Conservation (phyloP, 1,284 basidiomycete species). For the Tilletia indica region DNA sequence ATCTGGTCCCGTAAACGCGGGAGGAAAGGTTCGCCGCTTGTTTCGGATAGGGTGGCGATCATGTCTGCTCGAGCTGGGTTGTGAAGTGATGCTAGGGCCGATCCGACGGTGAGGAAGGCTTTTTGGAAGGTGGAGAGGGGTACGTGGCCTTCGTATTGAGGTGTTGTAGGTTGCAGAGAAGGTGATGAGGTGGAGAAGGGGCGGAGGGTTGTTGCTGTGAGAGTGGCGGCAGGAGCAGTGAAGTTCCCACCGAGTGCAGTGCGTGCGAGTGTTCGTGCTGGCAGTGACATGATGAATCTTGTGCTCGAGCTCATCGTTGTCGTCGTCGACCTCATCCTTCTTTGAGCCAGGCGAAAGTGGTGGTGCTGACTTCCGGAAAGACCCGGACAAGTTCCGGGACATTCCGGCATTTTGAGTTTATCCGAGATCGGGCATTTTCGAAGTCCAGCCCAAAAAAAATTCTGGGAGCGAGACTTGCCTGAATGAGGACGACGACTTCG, state of each 20-base stretch:
- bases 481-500: too few species aligned
- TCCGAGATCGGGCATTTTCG: too few species aligned
- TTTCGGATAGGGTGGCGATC: conserved; percentile 87
- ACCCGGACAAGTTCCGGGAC: too few species aligned
- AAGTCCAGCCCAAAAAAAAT: too few species aligned
- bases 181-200: neutral
- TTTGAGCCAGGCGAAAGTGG: too few species aligned
- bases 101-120: conserved; percentile 74
- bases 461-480: too few species aligned
- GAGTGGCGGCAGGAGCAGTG: neutral
- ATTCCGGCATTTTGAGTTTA: too few species aligned
- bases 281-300: neutral
- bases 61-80: conserved; percentile 85
- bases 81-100: conserved; percentile 76
- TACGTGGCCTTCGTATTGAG: conserved; percentile 18
- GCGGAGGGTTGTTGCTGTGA: neutral
- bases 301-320: neutral
- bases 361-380: too few species aligned
- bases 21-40: conserved; percentile 79
- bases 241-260: too few species aligned
- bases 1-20: conserved; percentile 75
- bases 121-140: conserved; percentile 12
- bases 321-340: neutral
- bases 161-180: neutral
- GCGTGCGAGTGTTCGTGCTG: neutral